Base-by-base conservation (phyloP, 1,284 basidiomycete genomes). In the Tremellales sp. region DNA sequence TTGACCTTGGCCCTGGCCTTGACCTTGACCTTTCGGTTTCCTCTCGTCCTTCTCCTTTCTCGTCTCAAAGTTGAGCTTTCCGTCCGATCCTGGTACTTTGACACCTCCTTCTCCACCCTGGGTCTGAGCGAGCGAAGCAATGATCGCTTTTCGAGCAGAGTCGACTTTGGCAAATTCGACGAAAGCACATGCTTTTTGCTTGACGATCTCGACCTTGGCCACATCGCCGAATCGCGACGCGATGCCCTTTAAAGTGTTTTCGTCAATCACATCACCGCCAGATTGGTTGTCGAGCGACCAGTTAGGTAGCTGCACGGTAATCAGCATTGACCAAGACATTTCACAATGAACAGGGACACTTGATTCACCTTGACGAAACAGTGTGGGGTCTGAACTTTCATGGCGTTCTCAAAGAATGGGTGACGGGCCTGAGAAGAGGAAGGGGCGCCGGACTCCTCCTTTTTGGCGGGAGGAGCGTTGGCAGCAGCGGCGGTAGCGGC, bases 91-190 rank as follows among this genome's bases (percentile, higher is more conserved):
- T 26, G 85, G 85, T 41, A 93, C 76, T 64, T 82, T 82, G 52
- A 97, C 80, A n/a, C 89, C 89, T 49, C 89, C 90, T 65, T 93
- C 88, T 26, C 89, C 91, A 52, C 89, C 90, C 56, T 84, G 82
- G 39, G 68, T 58, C 29, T 74, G 66, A 1, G 81, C 79, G 43
- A 92, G 73, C 35, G 84, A 87, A 3, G 84, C 81, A 22, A 81
- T 75, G 61, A 97, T 93, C 2, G 94, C 94, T 50, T 84, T 83
- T 59, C 84, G 82, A 13, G 94, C 94, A 23, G 82, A 77, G 3
- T 96, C 91, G 54, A 92, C 75, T 7, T 77, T 78, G 31, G 72
- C 74, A 76, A 94, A 98, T 73, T 97, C 93, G 64, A 93, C 80
- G 80, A 97, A 97, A 1, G 93, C 94, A 68, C 92, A 97, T 0